Conservation (phyloP, 2,329 filamentous ascomycete species). For the Aciculosporium take region DNA sequence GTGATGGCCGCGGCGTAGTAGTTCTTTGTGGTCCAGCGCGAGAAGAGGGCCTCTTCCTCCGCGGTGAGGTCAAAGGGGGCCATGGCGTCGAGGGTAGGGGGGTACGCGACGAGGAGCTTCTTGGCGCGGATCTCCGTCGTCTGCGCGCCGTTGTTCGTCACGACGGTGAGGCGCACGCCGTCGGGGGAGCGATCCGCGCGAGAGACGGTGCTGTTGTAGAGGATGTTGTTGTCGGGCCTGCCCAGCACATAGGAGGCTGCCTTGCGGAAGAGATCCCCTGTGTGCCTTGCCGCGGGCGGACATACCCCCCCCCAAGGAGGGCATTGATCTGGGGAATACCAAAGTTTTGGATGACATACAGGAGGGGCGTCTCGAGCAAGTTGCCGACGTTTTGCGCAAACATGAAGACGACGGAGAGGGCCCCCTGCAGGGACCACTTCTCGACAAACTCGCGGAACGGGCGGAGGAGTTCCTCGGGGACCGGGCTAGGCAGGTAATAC, state of each 20-base stretch:
- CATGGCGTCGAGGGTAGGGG: conserved; percentile 20
- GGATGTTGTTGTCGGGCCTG: conserved; percentile 8
- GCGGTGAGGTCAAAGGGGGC: conserved; percentile 18
- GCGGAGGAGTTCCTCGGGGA: conserved; percentile 29
- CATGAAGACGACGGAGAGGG: conserved; percentile 21
- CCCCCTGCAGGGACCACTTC: conserved; percentile 24
- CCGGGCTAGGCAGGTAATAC: conserved; percentile 24
- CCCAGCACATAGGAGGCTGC: conserved; percentile 16
- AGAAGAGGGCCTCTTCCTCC: conserved; percentile 18
- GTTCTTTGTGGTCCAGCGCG: conserved; percentile 18
- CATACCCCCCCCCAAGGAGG: conserved; percentile 3
- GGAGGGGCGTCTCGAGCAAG: conserved; percentile 20
- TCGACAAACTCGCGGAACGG: conserved; percentile 27
- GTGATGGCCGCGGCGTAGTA: conserved; percentile 19
- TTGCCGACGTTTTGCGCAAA: conserved; percentile 25
- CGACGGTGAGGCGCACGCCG: conserved; percentile 15
- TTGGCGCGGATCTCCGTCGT: conserved; percentile 19
- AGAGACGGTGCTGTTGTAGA: conserved; percentile 13
- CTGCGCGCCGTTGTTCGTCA: conserved; percentile 12
- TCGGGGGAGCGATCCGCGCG: conserved; percentile 7
- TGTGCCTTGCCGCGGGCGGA: conserved; percentile 5
- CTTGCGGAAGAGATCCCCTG: conserved; percentile 13
- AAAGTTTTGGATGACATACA: conserved; percentile 26
- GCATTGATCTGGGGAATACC: conserved; percentile 6
- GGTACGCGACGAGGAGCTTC: conserved; percentile 22